A percentile compares a stretch with the other conserved stretches of the same genome.
These are phyloP conservation scores for Phoenix dactylifera DNA, from an alignment of 176 grass and related monocot species.

Conservation along the genomic window DNA sequence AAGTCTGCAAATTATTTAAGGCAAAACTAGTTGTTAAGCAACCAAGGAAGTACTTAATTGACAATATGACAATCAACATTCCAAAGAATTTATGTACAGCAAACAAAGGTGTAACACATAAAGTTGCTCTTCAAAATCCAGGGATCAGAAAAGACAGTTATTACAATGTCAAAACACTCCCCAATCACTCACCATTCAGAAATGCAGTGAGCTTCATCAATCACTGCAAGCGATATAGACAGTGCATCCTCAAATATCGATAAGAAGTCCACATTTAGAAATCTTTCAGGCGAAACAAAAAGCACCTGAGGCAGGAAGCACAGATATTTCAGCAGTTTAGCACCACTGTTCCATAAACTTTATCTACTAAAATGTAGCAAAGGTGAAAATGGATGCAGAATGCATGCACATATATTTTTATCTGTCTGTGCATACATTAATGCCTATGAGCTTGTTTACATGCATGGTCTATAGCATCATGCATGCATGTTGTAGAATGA, in stretches of 20 bases:
- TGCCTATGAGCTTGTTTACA: no score
- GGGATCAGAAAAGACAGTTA: not conserved
- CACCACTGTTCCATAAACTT: not conserved
- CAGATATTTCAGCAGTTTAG: slow-evolving; percentile 2
- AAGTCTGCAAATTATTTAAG: not conserved
- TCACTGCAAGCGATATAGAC: slow-evolving; percentile 76
- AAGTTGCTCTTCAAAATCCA: slow-evolving; percentile 1
- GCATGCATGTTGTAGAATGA: no score
- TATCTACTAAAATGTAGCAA: no score
- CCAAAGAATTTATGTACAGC: slow-evolving; percentile 8
- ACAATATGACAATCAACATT: slow-evolving; percentile 5
- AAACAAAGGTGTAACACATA: not conserved
- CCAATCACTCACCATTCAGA: slow-evolving; percentile 82
- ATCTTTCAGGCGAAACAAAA: slow-evolving; percentile 98
- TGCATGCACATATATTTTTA: no score
- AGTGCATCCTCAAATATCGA: slow-evolving; percentile 52
- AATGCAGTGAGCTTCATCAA: slow-evolving; percentile 99
- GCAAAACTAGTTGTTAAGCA: no score
- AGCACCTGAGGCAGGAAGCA: slow-evolving; percentile 57
- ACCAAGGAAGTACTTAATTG: no score
- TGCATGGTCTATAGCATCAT: no score
- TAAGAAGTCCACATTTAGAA: slow-evolving; percentile 85
- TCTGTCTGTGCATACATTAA: no score
- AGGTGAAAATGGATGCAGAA: no score
- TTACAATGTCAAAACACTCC: not conserved